Conservation (phyloP, 2,329 filamentous ascomycete genomes). For the Microsporum canis region DNA sequence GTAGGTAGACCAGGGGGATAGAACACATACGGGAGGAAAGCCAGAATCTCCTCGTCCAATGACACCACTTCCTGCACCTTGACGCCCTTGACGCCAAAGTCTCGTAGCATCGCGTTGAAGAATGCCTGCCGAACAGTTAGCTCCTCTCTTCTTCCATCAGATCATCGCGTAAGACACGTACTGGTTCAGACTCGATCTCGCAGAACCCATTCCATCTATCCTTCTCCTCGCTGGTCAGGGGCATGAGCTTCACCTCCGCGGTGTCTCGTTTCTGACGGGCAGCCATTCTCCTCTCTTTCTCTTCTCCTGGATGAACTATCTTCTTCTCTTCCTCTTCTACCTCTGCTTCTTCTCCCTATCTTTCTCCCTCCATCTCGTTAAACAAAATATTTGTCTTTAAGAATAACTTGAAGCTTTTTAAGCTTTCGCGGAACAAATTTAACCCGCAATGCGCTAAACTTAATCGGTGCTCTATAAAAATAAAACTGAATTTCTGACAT, state of each 20-base stretch:
- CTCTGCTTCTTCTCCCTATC: neutral
- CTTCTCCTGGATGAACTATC: neutral
- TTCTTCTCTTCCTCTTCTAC: neutral
- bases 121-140: slow-evolving; percentile 47
- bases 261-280: slow-evolving; percentile 19
- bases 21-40: slow-evolving; percentile 48
- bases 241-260: neutral
- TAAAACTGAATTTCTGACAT: neutral
- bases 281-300: slow-evolving; percentile 17
- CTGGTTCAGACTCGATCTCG: slow-evolving; percentile 83
- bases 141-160: neutral
- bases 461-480: neutral
- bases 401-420: neutral
- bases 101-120: slow-evolving; percentile 73
- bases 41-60: slow-evolving; percentile 54
- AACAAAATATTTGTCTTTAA: neutral
- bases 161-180: slow-evolving; percentile 31
- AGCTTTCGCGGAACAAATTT: neutral
- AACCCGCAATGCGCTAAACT: neutral
- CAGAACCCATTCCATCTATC: slow-evolving; percentile 36
- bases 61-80: slow-evolving; percentile 42
- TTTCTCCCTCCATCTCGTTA: neutral
- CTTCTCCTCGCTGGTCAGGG: neutral
- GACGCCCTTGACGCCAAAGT: slow-evolving; percentile 55
- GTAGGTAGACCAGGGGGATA: neutral